Base-by-base conservation (phyloP, 1,139 yeast species). In the Kurtzmaniella natalensis region DNA sequence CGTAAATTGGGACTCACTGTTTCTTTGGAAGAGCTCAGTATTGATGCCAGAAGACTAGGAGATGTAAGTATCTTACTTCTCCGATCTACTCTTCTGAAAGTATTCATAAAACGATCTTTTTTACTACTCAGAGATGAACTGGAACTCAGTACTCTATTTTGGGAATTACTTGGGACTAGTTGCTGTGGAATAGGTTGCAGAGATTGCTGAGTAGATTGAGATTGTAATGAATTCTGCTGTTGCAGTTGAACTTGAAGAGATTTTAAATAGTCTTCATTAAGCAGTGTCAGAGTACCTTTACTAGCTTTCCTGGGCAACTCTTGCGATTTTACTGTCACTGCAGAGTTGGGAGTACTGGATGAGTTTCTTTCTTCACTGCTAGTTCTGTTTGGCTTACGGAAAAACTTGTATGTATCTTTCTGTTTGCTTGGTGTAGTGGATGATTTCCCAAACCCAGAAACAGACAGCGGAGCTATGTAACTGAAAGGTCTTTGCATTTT, bases 361-460 rank as follows among this genome's bases (percentile, higher is more conserved):
- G 11, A 22, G 9, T 31, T 34, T 11, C 31, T 24, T 18, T 24
- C 35, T 33, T 76, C 84, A 0, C 76, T 73, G 33, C 70, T 70
- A 10, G 80, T 66, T 40, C 78, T 68, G 30, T 74, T 66, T 44
- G 76, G 83, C 39, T 76, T 72, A 40, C 82, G 63, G 54, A 80
- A 78, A 37, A 81, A 67, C 23, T 72, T 70, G 36, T 72, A 66
- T 4, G 73, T 71, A 28, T 46, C 61, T 30, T 53, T 55, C 7
- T 40, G 25, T 8, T 42, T 17, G 6, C 24, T 30, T n/a, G n/a
- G n/a, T n/a, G n/a, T n/a, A 11, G 26, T 16, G 15, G 26, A 23
- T 7, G 26, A 23, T 7, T 7, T 16, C 13, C 14, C 14, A 23
- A 16, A 23, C 6, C 9, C 7, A 34, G 51, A 60, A 18, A 42